These are phyloP conservation scores for Cladosporium sp. DNA, from an alignment of 2,329 filamentous ascomycete genomes.

Conservation along the genomic window DNA sequence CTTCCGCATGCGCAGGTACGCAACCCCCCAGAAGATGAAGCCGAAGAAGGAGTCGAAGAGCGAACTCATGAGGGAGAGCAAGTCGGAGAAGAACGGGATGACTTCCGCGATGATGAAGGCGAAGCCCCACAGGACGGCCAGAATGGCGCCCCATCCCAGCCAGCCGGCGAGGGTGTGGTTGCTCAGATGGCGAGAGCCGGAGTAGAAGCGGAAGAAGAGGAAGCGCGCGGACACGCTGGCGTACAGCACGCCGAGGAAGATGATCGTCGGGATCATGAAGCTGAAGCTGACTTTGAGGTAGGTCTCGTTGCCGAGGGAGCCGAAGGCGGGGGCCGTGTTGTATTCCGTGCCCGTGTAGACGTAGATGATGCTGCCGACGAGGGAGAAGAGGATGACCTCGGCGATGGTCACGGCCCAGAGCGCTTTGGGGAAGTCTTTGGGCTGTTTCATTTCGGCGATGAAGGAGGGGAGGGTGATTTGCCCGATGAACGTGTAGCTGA, in stretches of 20 bases:
- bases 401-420: conserved; percentile 87
- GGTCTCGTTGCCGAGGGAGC: conserved; percentile 66
- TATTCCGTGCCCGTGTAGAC: conserved; percentile 88
- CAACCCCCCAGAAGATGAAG: conserved; percentile 91
- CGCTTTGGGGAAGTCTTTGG: conserved; percentile 84
- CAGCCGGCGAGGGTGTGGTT: conserved; percentile 80
- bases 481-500: conserved; percentile 93
- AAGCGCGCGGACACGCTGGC: conserved; percentile 87
- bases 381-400: conserved; percentile 79
- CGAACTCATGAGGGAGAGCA: conserved; percentile 72
- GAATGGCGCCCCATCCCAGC: conserved; percentile 70
- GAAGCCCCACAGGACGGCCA: conserved; percentile 73
- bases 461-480: conserved; percentile 93
- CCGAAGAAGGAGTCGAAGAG: conserved; percentile 92
- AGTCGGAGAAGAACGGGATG: conserved; percentile 86
- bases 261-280: conserved; percentile 92
- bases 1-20: conserved; percentile 71
- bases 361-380: conserved; percentile 78
- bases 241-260: conserved; percentile 88
- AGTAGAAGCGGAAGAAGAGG: conserved; percentile 85
- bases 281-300: conserved; percentile 89
- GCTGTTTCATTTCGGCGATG: conserved; percentile 86
- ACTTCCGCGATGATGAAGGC: conserved; percentile 90
- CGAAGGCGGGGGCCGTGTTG: conserved; percentile 82
- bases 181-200: conserved; percentile 71